phyloP scores from a whole-genome alignment of 257 asterid genomes.

The Scutellaria baicalensis region DNA sequence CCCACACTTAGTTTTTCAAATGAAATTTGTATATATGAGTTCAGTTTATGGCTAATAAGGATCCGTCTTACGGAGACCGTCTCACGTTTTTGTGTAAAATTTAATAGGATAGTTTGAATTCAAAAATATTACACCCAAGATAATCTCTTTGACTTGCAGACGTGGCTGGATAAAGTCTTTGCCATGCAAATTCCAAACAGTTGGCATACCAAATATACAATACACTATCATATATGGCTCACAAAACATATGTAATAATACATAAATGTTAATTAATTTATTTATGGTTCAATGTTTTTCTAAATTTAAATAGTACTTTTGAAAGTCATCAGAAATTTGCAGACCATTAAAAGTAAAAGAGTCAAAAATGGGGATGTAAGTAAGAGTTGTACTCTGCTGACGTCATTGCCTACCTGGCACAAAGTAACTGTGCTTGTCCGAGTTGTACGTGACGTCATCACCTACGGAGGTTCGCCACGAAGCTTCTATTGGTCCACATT shows the following conservation, averaged over 20 bases:
- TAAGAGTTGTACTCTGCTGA: not conserved
- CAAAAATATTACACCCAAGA: no score
- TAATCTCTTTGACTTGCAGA: not conserved
- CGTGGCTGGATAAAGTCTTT: not conserved
- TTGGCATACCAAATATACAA: not conserved
- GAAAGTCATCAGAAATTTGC: not conserved
- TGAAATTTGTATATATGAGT: no score
- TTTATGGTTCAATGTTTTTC: not conserved
- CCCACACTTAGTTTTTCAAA: no score
- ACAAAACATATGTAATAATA: not conserved
- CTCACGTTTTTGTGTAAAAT: no score
- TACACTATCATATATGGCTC: no score
- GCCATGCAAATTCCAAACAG: not conserved
- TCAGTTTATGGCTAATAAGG: no score
- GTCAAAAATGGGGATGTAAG: not conserved
- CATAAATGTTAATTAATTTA: no score
- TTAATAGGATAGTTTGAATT: no score
- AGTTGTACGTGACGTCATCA: not conserved
- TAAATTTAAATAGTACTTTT: not conserved
- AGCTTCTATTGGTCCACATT: not conserved
- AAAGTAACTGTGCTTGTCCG: not conserved
- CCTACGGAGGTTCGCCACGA: constrained; percentile 9
- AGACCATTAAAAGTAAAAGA: not conserved
- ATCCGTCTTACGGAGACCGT: no score
- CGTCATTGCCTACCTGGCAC: not conserved